phyloP scores from a whole-genome alignment of 2,329 filamentous ascomycete species.

The Pyricularia sp. region DNA sequence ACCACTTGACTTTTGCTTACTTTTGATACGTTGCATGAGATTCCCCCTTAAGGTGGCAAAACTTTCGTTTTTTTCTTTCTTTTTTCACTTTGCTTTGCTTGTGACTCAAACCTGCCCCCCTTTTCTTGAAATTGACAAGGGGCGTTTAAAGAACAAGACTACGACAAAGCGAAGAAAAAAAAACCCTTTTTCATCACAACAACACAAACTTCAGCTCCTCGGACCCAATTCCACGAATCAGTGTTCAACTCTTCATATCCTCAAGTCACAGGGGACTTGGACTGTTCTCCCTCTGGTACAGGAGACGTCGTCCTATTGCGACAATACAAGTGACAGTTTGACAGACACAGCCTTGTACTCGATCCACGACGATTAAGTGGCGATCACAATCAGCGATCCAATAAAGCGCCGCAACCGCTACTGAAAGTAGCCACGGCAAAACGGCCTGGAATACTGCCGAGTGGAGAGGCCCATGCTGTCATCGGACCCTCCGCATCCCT shows the following conservation, averaged over 20 bases:
- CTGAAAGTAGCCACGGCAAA: not conserved
- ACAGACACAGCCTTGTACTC: not conserved
- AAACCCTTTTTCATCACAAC: too few species aligned
- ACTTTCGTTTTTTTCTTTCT: not conserved
- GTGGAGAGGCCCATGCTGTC: not conserved
- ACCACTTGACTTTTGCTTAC: constrained; percentile 18
- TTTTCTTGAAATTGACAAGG: not conserved
- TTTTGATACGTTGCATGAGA: not conserved
- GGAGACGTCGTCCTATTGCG: not conserved
- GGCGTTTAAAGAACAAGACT: not conserved
- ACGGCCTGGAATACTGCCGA: not conserved
- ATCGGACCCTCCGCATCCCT: not conserved
- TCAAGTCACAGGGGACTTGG: not conserved
- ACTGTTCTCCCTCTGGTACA: not conserved
- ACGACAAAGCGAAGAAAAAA: not conserved
- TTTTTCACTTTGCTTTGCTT: not conserved
- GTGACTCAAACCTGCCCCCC: not conserved
- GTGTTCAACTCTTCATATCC: not conserved
- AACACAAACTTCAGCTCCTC: not conserved
- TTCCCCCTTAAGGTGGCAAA: not conserved
- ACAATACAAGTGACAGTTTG: not conserved
- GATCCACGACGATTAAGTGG: not conserved
- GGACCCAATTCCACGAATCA: not conserved
- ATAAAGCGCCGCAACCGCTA: not conserved
- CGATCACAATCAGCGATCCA: not conserved